A percentile compares a stretch with the other conserved stretches of the same genome.
phyloP scores from a whole-genome alignment of 2,329 filamentous ascomycete species.

The Onygena corvina region DNA sequence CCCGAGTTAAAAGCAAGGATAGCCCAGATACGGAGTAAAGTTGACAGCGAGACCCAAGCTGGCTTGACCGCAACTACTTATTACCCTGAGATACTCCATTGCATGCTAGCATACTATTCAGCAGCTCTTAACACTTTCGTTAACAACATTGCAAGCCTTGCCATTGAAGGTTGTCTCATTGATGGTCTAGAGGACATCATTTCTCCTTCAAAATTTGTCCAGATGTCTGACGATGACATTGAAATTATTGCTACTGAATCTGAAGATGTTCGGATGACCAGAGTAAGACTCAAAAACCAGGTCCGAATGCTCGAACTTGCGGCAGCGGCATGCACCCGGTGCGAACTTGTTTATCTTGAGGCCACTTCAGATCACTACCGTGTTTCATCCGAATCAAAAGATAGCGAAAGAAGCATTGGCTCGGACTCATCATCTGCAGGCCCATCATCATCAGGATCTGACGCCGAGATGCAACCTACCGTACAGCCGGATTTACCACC shows the following conservation, averaged over 20 bases:
- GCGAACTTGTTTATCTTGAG: slow-evolving; percentile 15
- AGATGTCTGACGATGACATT: slow-evolving; percentile 23
- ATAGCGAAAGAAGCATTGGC: slow-evolving; percentile 5
- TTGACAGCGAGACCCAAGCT: slow-evolving; percentile 2
- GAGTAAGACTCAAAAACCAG: slow-evolving; percentile 10
- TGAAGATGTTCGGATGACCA: slow-evolving; percentile 13
- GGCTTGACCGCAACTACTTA: slow-evolving; percentile 9
- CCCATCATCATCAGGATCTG: slow-evolving; percentile 6
- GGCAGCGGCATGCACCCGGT: slow-evolving; percentile 14
- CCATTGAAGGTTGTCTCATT: slow-evolving; percentile 30
- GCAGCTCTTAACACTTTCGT: slow-evolving; percentile 25
- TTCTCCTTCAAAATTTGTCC: slow-evolving; percentile 22
- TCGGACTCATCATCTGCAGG: slow-evolving; percentile 9
- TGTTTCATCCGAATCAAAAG: slow-evolving; percentile 4
- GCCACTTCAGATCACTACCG: slow-evolving; percentile 13
- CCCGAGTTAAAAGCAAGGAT: slow-evolving; percentile 12
- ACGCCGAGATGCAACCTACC: slow-evolving; percentile 5
- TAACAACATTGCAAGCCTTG: slow-evolving; percentile 28
- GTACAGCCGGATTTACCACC: not conserved
- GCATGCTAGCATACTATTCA: slow-evolving; percentile 19
- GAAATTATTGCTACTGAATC: slow-evolving; percentile 20
- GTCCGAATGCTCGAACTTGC: slow-evolving; percentile 15
- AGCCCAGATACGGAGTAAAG: slow-evolving; percentile 9
- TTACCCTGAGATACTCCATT: slow-evolving; percentile 17
- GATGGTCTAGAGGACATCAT: slow-evolving; percentile 25